A percentile compares a stretch with the other conserved stretches of the same genome.
These are phyloP conservation scores for Nitzschia sp. DNA, from an alignment of 108 stramenopile species.

Conservation along the genomic window DNA sequence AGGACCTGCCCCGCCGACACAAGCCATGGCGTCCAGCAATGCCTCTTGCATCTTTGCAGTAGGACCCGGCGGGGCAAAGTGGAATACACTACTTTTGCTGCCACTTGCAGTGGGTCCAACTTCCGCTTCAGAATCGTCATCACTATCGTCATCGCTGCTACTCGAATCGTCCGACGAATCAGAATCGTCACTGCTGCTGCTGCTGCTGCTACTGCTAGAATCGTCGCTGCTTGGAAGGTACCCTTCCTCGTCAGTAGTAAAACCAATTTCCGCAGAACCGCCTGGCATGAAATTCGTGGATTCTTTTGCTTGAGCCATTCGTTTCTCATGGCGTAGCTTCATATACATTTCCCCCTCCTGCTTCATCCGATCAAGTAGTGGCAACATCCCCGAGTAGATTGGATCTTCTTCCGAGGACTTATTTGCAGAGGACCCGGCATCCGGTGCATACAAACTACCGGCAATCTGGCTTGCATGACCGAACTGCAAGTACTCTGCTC, in stretches of 20 bases:
- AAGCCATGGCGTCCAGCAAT: slow-evolving; percentile 65
- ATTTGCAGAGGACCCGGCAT: slow-evolving; percentile 21
- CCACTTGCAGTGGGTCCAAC: neutral
- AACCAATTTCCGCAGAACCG: neutral
- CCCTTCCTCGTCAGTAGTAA: slow-evolving; percentile 30
- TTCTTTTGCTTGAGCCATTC: slow-evolving; percentile 24
- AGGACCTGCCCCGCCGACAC: slow-evolving; percentile 23
- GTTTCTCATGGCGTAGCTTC: slow-evolving; percentile 44
- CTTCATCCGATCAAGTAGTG: slow-evolving; percentile 52
- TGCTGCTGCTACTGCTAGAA: slow-evolving; percentile 10
- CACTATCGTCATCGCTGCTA: neutral
- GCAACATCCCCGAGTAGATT: slow-evolving; percentile 35
- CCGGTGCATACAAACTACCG: slow-evolving; percentile 11
- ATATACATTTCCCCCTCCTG: slow-evolving; percentile 63
- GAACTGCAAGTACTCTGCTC: slow-evolving; percentile 61
- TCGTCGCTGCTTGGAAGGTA: slow-evolving; percentile 8
- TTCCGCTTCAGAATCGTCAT: neutral
- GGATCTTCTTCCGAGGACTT: slow-evolving; percentile 27
- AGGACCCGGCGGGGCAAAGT: slow-evolving; percentile 59
- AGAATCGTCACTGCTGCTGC: slow-evolving; percentile 8
- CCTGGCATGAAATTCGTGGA: neutral
- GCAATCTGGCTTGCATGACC: slow-evolving; percentile 41
- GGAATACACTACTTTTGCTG: neutral
- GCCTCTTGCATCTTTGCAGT: slow-evolving; percentile 64
- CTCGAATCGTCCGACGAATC: too few relatives aligned